Conservation (phyloP, 2,329 filamentous ascomycete genomes). For the Trichoderma koningii region DNA sequence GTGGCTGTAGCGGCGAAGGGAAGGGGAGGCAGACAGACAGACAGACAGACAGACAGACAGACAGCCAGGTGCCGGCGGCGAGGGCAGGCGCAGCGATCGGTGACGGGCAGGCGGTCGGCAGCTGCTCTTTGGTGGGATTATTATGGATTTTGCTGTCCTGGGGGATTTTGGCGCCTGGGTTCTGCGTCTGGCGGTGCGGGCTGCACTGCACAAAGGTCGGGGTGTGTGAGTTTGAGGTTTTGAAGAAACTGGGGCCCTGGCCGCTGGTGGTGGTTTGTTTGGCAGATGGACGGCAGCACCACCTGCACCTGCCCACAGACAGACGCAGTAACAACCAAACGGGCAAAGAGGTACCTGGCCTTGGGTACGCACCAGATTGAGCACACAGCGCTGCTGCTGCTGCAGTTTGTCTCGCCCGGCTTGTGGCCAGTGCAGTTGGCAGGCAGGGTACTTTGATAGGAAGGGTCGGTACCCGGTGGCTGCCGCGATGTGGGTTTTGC, state of each 20-base stretch:
- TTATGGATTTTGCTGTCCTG: neutral
- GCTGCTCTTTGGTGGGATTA: neutral
- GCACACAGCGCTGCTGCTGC: neutral
- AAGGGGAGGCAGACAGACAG: neutral
- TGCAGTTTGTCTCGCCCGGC: slow-evolving; percentile 7
- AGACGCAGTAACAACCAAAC: neutral
- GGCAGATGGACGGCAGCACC: neutral
- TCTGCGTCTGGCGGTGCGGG: slow-evolving; percentile 15
- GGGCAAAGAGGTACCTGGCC: neutral
- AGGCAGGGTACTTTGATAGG: neutral
- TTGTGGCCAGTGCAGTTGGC: slow-evolving; percentile 1
- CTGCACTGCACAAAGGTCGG: slow-evolving; percentile 11
- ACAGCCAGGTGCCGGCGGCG: neutral
- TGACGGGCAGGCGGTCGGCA: slow-evolving; percentile 14
- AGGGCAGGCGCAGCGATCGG: slow-evolving; percentile 14
- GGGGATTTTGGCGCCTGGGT: neutral
- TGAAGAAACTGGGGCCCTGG: slow-evolving; percentile 14
- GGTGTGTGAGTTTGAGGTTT: slow-evolving; percentile 17
- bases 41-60: neutral
- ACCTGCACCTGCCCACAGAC: too few species aligned
- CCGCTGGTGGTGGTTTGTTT: slow-evolving; percentile 17
- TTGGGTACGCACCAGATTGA: too few species aligned
- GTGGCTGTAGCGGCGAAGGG: slow-evolving; percentile 23
- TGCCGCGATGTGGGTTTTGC: neutral
- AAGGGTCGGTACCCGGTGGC: neutral